Base-by-base conservation (phyloP, 495 filamentous ascomycete species). In the Pyrenula massariospora region DNA sequence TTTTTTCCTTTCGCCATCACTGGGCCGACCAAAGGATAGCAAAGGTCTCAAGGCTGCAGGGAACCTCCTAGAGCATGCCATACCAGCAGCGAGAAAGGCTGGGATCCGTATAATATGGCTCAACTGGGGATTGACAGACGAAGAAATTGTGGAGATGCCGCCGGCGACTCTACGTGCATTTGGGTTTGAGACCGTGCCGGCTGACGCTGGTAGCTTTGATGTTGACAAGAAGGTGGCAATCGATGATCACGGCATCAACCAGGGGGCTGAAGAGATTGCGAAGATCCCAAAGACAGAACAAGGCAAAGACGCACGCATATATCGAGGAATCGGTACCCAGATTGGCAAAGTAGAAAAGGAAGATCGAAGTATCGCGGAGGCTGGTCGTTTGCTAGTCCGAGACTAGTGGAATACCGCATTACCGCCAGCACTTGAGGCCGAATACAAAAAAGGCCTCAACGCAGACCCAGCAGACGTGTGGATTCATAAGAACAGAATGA, bases 401-500 rank as follows among this genome's bases (percentile, higher is more conserved):
- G 74, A 69, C 15, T 69, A 67, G 3, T 84, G 80, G 81, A 83
- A 83, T 61, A 72, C 76, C 20, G 70, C 65, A 15, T 65, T 82
- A 5, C 77, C 75, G 55, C 63, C 68, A 2, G 64, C 73, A 10
- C 61, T 84, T n/a, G 69, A 73, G 20, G 63, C 56, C 24, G 62
- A 61, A 25, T 73, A 69, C 25, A 24, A 66, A 50, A 59, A 67
- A 24, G 67, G 69, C 31, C 36, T 54, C 22, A n/a, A 59, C 5
- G 5, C 60, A 21, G 59, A 52, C 10, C 62, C 47, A 19, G 62
- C 69, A 0, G 81, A 84, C 59, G 59, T 81, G 0, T 73, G 71
- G 63, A 74, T 80, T 56, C 68, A 78, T 56, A 84, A 83, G 66
- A 76, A 82, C 58, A 71, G 80, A 10, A 77, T 82, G 69, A 77